Percentiles rank a stretch among this genome's conserved stretches.
These are phyloP conservation scores for Wallacemonas sp. DNA, from an alignment of 208 protist genomes.

Conservation along the genomic window DNA sequence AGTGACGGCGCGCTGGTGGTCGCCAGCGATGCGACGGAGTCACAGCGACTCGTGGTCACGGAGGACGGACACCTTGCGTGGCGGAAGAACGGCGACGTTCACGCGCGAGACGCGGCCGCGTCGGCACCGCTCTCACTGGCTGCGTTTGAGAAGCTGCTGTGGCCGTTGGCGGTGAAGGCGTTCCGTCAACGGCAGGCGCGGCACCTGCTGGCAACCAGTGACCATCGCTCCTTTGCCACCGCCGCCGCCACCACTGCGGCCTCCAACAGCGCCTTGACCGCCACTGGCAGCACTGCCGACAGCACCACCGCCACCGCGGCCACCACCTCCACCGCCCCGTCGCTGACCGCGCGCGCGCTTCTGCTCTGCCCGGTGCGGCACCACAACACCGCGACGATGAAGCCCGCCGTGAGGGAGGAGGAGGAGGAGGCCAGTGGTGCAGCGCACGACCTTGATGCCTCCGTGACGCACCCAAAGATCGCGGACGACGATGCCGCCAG, in stretches of 20 bases:
- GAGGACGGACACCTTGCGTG: background rate
- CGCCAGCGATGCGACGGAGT: background rate
- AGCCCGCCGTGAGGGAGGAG: no score
- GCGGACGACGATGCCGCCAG: background rate
- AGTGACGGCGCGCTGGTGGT: background rate
- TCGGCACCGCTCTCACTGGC: background rate
- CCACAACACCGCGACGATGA: background rate
- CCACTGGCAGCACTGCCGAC: background rate
- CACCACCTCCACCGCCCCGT: constrained; percentile 1
- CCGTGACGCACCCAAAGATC: constrained; percentile 7
- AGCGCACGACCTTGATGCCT: background rate
- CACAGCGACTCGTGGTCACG: background rate
- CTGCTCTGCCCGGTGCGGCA: background rate
- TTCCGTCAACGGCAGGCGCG: background rate
- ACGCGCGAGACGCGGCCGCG: background rate
- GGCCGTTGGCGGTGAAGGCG: background rate
- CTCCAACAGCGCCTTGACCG: no score
- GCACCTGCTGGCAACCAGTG: background rate
- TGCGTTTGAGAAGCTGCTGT: constrained; percentile 6
- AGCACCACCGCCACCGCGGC: background rate
- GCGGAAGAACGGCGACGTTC: background rate
- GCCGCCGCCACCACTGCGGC: no score
- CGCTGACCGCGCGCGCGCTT: background rate
- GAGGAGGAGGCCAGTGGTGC: background rate
- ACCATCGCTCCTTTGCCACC: background rate